These are phyloP conservation scores for Pyricularia pennisetigena DNA, from an alignment of 2,329 filamentous ascomycete species.

Conservation along the genomic window DNA sequence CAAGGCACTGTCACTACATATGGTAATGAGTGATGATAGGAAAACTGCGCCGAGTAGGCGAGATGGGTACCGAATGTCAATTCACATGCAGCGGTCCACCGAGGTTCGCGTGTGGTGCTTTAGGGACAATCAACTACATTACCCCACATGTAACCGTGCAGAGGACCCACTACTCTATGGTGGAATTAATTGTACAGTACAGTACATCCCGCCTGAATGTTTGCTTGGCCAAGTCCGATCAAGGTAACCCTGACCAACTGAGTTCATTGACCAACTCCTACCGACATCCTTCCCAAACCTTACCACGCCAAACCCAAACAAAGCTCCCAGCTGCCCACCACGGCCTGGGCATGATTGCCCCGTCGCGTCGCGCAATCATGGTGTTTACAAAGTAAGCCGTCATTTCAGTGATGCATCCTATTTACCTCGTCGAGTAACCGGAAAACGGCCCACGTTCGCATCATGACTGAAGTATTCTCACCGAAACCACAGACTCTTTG, in stretches of 20 bases:
- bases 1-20: background rate
- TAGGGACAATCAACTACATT: too few species aligned
- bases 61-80: too few species aligned
- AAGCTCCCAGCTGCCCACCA: background rate
- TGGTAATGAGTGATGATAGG: too few species aligned
- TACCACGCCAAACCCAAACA: background rate
- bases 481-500: background rate
- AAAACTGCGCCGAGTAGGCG: too few species aligned
- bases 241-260: background rate
- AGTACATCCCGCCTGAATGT: background rate
- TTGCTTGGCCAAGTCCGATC: background rate
- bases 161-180: background rate
- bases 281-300: background rate
- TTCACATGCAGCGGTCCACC: background rate
- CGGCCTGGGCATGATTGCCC: background rate
- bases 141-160: too few species aligned
- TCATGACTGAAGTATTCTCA: background rate
- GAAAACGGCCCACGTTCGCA: background rate
- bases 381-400: background rate
- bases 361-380: background rate
- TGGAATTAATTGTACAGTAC: too few species aligned
- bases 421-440: background rate
- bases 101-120: background rate
- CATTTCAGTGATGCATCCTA: background rate
- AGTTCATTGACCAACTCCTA: background rate